Base-by-base conservation (phyloP, 192 early-diverging fungal genomes). In the Jimgerdemannia flammicorona region DNA sequence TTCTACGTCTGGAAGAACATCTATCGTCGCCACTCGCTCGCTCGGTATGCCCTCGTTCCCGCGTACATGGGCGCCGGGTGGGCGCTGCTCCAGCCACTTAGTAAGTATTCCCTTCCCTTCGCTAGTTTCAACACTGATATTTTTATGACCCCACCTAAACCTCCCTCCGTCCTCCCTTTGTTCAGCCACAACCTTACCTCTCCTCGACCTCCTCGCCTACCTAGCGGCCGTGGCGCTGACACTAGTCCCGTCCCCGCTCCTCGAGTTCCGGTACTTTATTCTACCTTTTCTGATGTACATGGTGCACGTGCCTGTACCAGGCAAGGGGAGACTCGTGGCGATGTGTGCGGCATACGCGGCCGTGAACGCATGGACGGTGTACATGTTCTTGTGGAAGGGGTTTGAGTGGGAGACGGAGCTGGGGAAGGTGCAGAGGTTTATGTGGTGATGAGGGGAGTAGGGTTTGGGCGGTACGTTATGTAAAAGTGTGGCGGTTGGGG, bases 191-290 rank as follows among this genome's bases (percentile, higher is more conserved):
- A 74, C 80, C n/a, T 79, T 87, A 19, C 73, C 87, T 19, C 67
- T 87, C 29, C 65, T 95, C 0, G 90, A 88, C 83, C 71, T 86
- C 3, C 4, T 92, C 3, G 84, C 85, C 7, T 92, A 91, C 72
- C 11, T 74, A 0, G 75, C 76, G 2, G 88, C 90, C 29, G 84
- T 87, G 0, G 83, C 85, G 0, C 75, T 93, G 11, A 90, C 90
- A 9, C 84, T 98, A 8, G 84, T 99, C 3, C 97, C 97, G 0
- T 96, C 95, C 0, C 97, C 97, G 4, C 83, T 99, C 67, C 78
- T 99, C 54, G 97, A 99, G 81, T 95, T 98, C 78, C 83, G 97
- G 64, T 99, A 99, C 86, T 99, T 95, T 85, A 93, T 98, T 39
- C 84, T 97, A 11, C 96, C 96, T 0, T 96, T 88, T 74, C 78